Base-by-base conservation (phyloP, 805 yeast genomes). In the Lipomyces oligophaga region DNA sequence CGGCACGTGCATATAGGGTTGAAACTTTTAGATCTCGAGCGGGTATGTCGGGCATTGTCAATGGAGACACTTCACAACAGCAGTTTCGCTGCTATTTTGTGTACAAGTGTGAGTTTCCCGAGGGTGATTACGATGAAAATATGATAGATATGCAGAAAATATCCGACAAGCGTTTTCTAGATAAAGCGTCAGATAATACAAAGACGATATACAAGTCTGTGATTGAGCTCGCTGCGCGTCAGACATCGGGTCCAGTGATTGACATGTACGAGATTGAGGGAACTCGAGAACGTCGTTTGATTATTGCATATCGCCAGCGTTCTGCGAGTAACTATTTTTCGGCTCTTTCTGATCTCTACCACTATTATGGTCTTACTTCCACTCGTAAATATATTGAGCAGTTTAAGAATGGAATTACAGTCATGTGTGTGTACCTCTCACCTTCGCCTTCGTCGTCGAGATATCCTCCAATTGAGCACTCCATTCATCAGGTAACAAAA, bases 351-450 rank as follows among this genome's bases (percentile, higher is more conserved):
- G 84, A 89, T 54, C 75, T 90, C 65, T 89, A 89, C 60, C 83
- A 83, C 64, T 93, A 87, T 73, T 90, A 90, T 69, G 84, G 87
- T 54, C 76, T 93, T 58, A 77, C 79, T 37, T 80, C 89, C 49
- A 80, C 93, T 41, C 79, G 96, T 66, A 88, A 88, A 69, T 93
- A 89, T 64, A 88, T 93, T 48, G 98, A 90, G 67, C 93, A 89
- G 65, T 93, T 90, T 65, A 74, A 89, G 57, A 87, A 89, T 63
- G 96, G 95, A 42, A 77, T 82, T 54, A 82, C 96, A 20, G 76
- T 90, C 43, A 78, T 88, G 60, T 88, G 97, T 31, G 77, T 88
- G 73, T 93, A 93, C 67, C 76, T 90, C 61, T 78, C 78, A 38
- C 83, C 85, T 47, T 63, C 68, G 15, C 58, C 66, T 20, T 48